Evolutionary conservation across 768 basidiomycete species (phyloP).

Genomic region (Pulveroboletus sp.): DNA sequence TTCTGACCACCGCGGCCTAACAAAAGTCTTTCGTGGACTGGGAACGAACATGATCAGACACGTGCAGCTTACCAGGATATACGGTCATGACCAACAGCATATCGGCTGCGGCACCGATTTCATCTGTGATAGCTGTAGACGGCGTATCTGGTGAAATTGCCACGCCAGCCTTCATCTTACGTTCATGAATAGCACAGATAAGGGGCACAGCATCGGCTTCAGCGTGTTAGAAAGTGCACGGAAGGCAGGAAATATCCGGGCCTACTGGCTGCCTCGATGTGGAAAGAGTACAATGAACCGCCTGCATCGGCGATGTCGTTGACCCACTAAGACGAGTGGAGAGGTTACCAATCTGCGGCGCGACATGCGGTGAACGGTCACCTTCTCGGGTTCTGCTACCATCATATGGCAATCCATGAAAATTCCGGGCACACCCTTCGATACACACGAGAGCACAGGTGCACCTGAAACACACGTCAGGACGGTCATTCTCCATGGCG

Average conservation of each 20-base stretch:
- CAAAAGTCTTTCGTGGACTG: background rate
- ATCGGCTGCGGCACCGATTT: conserved; percentile 77
- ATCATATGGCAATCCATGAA: conserved; percentile 99
- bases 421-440: conserved; percentile 84
- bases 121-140: conserved; percentile 80
- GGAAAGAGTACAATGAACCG: conserved; percentile 93
- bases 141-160: conserved; percentile 97
- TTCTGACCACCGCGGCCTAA: conserved; percentile 92
- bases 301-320: conserved; percentile 94
- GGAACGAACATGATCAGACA: background rate
- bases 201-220: conserved; percentile 69
- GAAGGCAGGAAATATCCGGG: conserved; percentile 5
- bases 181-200: conserved; percentile 74
- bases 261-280: conserved; percentile 88
- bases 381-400: conserved; percentile 91
- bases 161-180: conserved; percentile 89
- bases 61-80: conserved; percentile 62
- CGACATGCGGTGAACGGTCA: conserved; percentile 25
- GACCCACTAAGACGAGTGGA: conserved; percentile 67
- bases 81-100: conserved; percentile 99
- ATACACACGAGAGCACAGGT: conserved; percentile 80
- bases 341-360: background rate
- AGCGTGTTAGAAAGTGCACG: conserved; percentile 14
- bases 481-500: background rate
- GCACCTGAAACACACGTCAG: conserved; percentile 50